These are phyloP conservation scores for Cladophialophora immunda DNA, from an alignment of 2,329 filamentous ascomycete species.

Conservation along the genomic window DNA sequence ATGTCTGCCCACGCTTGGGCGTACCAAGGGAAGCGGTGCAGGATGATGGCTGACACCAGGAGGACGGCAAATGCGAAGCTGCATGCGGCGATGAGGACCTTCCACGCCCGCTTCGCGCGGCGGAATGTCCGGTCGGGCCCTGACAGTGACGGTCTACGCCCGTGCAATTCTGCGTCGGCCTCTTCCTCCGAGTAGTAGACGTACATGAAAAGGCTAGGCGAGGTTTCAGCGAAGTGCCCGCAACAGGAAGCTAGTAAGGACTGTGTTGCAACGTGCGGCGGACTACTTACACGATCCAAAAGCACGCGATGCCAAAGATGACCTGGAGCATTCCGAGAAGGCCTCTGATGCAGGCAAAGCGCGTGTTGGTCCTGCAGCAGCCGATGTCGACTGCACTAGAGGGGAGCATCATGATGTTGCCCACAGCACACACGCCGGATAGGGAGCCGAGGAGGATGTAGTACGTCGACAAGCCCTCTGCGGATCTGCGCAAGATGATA, in stretches of 20 bases:
- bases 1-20: conserved; percentile 28
- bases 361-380: conserved; percentile 29
- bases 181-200: conserved; percentile 32
- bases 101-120: conserved; percentile 24
- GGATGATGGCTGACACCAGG: conserved; percentile 25
- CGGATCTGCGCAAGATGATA: conserved; percentile 27
- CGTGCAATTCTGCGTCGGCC: conserved; percentile 27
- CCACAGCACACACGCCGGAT: conserved; percentile 30
- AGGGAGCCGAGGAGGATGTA: conserved; percentile 29
- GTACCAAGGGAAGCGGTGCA: conserved; percentile 29
- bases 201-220: conserved; percentile 27
- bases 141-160: conserved; percentile 21
- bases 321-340: conserved; percentile 29
- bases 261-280: neutral
- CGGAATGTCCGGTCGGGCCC: conserved; percentile 29
- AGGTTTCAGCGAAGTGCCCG: neutral
- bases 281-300: conserved; percentile 27
- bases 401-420: conserved; percentile 32
- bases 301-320: conserved; percentile 28
- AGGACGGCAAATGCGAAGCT: conserved; percentile 27
- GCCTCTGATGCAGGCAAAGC: conserved; percentile 27
- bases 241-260: neutral
- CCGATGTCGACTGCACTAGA: conserved; percentile 31
- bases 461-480: conserved; percentile 29
- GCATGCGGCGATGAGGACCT: conserved; percentile 27